phyloP scores from a whole-genome alignment of 192 early-diverging fungal species.

The Linnemannia schmuckeri region DNA sequence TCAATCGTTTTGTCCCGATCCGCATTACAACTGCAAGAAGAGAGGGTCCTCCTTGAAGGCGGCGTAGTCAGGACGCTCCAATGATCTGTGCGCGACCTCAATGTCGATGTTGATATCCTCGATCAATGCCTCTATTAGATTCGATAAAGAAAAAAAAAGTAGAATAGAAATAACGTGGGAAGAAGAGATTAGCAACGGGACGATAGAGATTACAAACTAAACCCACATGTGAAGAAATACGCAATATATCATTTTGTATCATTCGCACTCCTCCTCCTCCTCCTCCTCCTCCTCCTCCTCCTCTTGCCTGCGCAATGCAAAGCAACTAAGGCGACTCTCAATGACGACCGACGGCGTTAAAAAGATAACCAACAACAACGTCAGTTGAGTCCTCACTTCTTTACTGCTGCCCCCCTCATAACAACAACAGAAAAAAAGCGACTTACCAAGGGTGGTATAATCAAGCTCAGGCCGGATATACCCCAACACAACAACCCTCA shows the following conservation, averaged over 20 bases:
- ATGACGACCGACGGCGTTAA: background rate
- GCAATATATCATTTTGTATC: background rate
- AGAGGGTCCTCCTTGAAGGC: conserved; percentile 57
- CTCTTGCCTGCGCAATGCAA: background rate
- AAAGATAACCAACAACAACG: background rate
- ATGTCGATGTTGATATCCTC: conserved; percentile 95
- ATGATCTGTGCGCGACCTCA: conserved; percentile 76
- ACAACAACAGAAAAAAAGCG: conserved; percentile 13
- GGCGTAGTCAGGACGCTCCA: conserved; percentile 70
- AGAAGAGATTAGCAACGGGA: background rate
- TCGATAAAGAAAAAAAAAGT: background rate
- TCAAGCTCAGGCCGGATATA: conserved; percentile 93
- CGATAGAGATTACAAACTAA: background rate
- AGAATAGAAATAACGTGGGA: background rate
- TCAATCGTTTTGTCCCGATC: background rate
- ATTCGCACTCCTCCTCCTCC: background rate
- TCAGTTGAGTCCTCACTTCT: background rate
- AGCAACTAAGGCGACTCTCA: background rate
- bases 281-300: background rate
- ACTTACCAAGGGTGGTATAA: conserved; percentile 85
- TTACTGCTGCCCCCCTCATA: background rate
- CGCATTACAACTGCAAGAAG: conserved; percentile 39
- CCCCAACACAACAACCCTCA: conserved; percentile 87
- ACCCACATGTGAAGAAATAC: background rate
- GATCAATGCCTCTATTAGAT: conserved; percentile 82